A percentile compares a stretch with the other conserved stretches of the same genome.
Conservation (phyloP, 257 asterid species). For the Osmanthus fragrans region DNA sequence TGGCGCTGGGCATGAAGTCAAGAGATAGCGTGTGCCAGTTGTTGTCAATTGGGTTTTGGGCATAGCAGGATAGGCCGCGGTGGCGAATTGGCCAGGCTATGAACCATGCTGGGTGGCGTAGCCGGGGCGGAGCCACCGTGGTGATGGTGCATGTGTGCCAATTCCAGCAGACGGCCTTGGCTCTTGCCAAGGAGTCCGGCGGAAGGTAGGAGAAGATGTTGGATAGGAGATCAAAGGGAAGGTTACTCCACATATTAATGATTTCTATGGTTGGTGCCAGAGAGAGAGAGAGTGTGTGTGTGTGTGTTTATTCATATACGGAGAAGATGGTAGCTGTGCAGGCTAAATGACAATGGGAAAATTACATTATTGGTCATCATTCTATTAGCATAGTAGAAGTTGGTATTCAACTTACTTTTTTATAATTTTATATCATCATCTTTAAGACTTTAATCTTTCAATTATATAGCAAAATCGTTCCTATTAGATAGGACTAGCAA, state of each 20-base stretch:
- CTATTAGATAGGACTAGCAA: background rate
- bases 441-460: background rate
- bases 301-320: background rate
- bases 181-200: conserved; percentile 71
- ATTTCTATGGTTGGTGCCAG: background rate
- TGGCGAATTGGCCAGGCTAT: conserved; percentile 55
- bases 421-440: background rate
- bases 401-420: background rate
- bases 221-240: conserved; percentile 64
- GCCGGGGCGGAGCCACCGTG: conserved; percentile 10
- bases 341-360: background rate
- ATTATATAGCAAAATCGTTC: background rate
- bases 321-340: background rate
- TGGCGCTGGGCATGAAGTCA: conserved; percentile 32
- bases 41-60: conserved; percentile 45
- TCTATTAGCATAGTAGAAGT: background rate
- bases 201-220: conserved; percentile 66
- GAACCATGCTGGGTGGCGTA: conserved; percentile 63
- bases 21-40: conserved; percentile 50
- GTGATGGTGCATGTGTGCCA: conserved; percentile 50
- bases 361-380: background rate
- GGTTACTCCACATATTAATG: conserved; percentile 62
- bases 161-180: conserved; percentile 54
- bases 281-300: background rate
- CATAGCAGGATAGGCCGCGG: conserved; percentile 44